Base-by-base conservation (phyloP, 2,329 filamentous ascomycete genomes). In the Fusarium sp. region DNA sequence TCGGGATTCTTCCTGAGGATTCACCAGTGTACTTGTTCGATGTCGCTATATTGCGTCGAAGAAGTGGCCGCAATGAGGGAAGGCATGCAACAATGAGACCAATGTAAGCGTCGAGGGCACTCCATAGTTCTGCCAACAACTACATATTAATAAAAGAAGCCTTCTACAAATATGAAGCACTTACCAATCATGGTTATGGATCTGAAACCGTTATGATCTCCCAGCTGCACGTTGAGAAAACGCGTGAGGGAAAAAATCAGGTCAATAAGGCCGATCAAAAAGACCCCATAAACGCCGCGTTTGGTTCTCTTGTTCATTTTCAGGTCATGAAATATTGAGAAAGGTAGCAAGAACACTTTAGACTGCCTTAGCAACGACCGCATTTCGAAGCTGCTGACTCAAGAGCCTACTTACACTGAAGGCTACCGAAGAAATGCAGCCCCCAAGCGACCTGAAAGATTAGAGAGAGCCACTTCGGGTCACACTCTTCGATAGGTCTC, bases 1-100 rank as follows among this genome's bases (percentile, higher is more conserved):
- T 68, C 9, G 13, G 67, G 14, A 47, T 47, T 64, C 42, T 73
- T 74, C 7, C 57, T 16, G 31, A 71, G 29, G 31, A 68, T n/a
- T 69, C 71, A 35, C 68, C 64, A 0, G 42, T 65, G 34, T 71
- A 72, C 16, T 62, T 59, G 10, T 68, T 64, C 8, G 14, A 57
- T 50, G 38, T 42, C 62, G 11, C 45, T 63, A 8, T 31, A 4
- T 42, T 66, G 2, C 60, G 64, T 14, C 73, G 63, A 4, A 75
- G 67, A 2, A 69, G 27, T 29, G 75, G 67, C 16, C 68, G 42
- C 1, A 76, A 31, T 9, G 73, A 52, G 0, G 71, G 73, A 9
- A 76, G 71, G 11, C 67, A 76, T 3, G 71, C 70, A 11, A 65
- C 45, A 8, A 76, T 67, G 9, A 76, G 73, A 2, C 67, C 70